Conservation (phyloP, 1,284 basidiomycete species). For the Sporisorium scitamineum region DNA sequence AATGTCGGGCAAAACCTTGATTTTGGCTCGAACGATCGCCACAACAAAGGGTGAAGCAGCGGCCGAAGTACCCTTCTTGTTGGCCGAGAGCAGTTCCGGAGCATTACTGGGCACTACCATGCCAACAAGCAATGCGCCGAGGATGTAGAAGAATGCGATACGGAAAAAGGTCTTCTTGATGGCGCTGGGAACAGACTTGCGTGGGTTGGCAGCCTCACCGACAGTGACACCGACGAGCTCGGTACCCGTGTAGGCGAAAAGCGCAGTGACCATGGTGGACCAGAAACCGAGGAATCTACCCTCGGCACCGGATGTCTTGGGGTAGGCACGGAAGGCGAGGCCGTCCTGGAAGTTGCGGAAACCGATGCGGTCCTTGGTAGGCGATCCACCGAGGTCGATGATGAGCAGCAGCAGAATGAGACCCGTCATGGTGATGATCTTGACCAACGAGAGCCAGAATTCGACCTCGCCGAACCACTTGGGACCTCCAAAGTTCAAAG, state of each 20-base stretch:
- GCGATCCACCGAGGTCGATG: conserved; percentile 69
- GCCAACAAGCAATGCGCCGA: conserved; percentile 71
- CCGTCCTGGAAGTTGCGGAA: conserved; percentile 74
- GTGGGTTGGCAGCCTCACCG: conserved; percentile 73
- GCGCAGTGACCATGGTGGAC: conserved; percentile 66
- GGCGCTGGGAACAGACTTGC: conserved; percentile 75
- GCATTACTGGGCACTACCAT: conserved; percentile 59
- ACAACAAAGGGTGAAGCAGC: conserved; percentile 83
- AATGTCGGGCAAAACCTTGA: conserved; percentile 77
- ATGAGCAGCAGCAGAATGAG: conserved; percentile 55
- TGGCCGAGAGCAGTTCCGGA: conserved; percentile 39
- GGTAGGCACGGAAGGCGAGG: conserved; percentile 41
- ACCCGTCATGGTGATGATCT: conserved; percentile 51
- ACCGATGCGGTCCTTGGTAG: conserved; percentile 75
- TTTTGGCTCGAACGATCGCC: conserved; percentile 76
- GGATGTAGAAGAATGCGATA: conserved; percentile 78
- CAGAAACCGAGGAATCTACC: conserved; percentile 64
- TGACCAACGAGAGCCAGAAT: conserved; percentile 46
- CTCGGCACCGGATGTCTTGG: conserved; percentile 46
- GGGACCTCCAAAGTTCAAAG: conserved; percentile 70
- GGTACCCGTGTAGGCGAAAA: conserved; percentile 76
- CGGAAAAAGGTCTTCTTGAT: conserved; percentile 74
- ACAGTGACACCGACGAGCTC: conserved; percentile 73
- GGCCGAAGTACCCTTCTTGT: conserved; percentile 41
- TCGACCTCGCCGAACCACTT: conserved; percentile 76